Evolutionary conservation across 169 alveolate genomes (phyloP).

Genomic region (Eimeria maxima): DNA sequence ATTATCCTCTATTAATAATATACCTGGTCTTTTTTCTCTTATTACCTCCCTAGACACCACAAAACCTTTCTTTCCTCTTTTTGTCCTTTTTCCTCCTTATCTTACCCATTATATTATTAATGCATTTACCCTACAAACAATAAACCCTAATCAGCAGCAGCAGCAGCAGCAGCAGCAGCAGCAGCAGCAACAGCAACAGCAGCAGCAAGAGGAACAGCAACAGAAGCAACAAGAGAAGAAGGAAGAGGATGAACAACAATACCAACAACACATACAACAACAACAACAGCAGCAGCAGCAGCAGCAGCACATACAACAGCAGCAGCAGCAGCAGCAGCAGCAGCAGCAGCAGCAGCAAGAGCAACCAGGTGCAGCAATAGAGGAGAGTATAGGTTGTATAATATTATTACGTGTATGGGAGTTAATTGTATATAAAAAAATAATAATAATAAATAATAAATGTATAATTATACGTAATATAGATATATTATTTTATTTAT

Average conservation of each 20-base stretch:
- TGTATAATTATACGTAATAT: too few relatives aligned
- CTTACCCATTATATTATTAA: neutral
- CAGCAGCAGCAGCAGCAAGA: constrained; percentile 1
- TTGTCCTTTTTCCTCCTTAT: neutral
- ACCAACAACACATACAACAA: neutral
- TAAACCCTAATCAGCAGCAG: neutral
- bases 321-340: neutral
- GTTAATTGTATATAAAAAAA: too few relatives aligned
- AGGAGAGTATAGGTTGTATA: too few relatives aligned
- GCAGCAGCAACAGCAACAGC: constrained; percentile 38
- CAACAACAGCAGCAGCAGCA: neutral
- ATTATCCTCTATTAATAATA: neutral
- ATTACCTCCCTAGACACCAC: neutral
- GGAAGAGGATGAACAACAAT: neutral
- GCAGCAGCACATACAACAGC: neutral
- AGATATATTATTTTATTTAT: too few relatives aligned
- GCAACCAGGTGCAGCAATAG: too few relatives aligned
- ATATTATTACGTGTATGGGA: too few relatives aligned
- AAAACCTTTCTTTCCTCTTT: neutral
- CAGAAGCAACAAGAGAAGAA: constrained; percentile 16
- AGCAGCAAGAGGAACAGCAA: constrained; percentile 10
- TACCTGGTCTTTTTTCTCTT: neutral
- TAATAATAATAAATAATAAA: too few relatives aligned
- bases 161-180: neutral
- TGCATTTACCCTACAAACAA: neutral